phyloP scores from a whole-genome alignment of 768 basidiomycete species.

The Termitomyces sp. region DNA sequence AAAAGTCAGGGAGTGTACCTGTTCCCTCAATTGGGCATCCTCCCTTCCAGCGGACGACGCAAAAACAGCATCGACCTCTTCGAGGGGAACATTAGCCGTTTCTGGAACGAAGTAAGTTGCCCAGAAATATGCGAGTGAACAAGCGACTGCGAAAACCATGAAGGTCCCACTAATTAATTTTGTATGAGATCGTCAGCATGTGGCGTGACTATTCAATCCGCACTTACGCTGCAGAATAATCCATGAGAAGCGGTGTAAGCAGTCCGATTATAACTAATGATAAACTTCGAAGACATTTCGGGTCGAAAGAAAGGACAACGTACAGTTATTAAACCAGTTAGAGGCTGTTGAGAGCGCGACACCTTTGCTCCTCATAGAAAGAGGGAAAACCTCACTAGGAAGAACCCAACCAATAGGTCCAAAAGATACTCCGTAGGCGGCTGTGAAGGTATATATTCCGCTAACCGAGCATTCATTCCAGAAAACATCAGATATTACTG shows the following conservation, averaged over 20 bases:
- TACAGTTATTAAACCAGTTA: slow-evolving; percentile 85
- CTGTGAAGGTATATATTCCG: slow-evolving; percentile 70
- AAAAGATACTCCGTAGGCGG: slow-evolving; percentile 70
- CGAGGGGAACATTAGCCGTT: slow-evolving; percentile 70
- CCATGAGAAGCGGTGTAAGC: slow-evolving; percentile 62
- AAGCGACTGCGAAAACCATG: slow-evolving; percentile 57
- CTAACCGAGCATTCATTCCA: slow-evolving; percentile 23
- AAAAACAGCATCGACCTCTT: slow-evolving; percentile 73
- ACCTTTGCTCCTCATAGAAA: slow-evolving; percentile 75
- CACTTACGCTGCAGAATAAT: slow-evolving; percentile 54
- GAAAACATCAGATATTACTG: background rate
- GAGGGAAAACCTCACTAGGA: slow-evolving; percentile 78
- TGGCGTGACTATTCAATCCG: too few species aligned
- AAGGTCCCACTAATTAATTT: slow-evolving; percentile 53
- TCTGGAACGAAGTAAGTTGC: slow-evolving; percentile 66
- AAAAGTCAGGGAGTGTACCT: slow-evolving; percentile 35
- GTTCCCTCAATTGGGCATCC: slow-evolving; percentile 42
- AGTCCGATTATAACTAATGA: slow-evolving; percentile 70
- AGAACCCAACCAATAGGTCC: slow-evolving; percentile 85
- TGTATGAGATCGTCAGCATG: background rate
- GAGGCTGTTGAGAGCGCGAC: slow-evolving; percentile 80
- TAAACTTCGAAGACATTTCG: background rate
- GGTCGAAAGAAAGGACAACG: slow-evolving; percentile 12
- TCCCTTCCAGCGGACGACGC: slow-evolving; percentile 51
- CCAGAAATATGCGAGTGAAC: slow-evolving; percentile 67